Base-by-base conservation (phyloP, 257 asterid genomes). In the Echium plantagineum region DNA sequence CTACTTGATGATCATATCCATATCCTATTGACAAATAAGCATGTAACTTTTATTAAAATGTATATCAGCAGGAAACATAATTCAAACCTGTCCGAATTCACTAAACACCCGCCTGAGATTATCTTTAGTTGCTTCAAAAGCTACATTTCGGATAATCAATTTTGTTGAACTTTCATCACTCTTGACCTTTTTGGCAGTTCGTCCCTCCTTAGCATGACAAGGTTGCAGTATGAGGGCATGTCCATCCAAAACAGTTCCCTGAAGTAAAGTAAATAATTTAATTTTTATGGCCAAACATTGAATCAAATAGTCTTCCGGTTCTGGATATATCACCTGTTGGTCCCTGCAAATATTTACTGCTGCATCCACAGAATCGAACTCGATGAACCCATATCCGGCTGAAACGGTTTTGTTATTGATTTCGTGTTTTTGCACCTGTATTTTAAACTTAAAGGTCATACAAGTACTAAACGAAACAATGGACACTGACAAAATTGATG, bases 121-220 rank as follows among this genome's bases (percentile, higher is more conserved):
- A 77, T 93, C 84, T 72, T 81, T 87, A 15, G 98, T 93, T 20
- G 95, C 97, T 89, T 93, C 89, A 57, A 93, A 93, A 69, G 97
- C 98, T 59, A 93, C 95, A 72, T 93, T 93, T 72, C 94, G 83
- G 24, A 88, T 81, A 13, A 93, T 90, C 80, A 93, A 71, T 80
- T 93, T 93, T 26, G 97, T 93, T 49, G 95, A 84, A 77, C 96
- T 88, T 63, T 42, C 66, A 57, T 80, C 94, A 51, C 60, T 79
- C 67, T 68, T 86, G 55, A 55, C 58, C 60, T 73, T 88, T 69
- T 77, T 87, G 55, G 70, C 65, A 48, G 70, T 60, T 20, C 10
- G 58, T 42, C 76, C 85, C 66, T 73, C 81, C 75, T 86, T 93
- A 62, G 83, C 72, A 75, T 81, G 94, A 65, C 93, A 86, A 54